A percentile compares a stretch with the other conserved stretches of the same genome.
Conservation (phyloP, 257 asterid genomes). For the Sherardia arvensis region DNA sequence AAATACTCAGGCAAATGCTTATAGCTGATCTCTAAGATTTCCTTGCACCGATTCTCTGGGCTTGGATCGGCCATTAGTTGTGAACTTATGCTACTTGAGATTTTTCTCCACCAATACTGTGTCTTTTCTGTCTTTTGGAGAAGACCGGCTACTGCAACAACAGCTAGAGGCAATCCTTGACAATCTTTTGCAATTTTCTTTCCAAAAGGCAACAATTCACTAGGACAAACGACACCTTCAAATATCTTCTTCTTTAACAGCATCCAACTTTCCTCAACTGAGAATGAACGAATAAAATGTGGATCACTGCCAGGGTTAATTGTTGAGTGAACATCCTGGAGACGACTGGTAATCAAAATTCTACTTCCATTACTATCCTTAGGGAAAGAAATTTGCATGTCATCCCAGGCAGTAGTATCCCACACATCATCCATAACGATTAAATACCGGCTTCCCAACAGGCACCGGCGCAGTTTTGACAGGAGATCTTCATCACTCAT, state of each 20-base stretch:
- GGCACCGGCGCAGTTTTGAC: background rate
- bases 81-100: background rate
- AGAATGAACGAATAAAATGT: background rate
- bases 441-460: background rate
- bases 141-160: background rate
- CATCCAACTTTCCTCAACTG: background rate
- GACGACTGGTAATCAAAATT: conserved; percentile 1
- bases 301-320: background rate
- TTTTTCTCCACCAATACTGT: background rate
- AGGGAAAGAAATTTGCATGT: background rate
- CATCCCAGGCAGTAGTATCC: background rate
- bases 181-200: background rate
- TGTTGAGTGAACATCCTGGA: background rate
- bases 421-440: background rate
- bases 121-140: background rate
- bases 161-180: background rate
- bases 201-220: background rate
- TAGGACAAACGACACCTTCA: background rate
- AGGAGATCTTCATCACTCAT: background rate
- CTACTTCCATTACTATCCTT: background rate
- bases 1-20: background rate
- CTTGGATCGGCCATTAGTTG: background rate
- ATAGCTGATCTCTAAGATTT: conserved; percentile 4
- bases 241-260: background rate
- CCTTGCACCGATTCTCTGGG: conserved; percentile 1